Base-by-base conservation (phyloP, 2,329 filamentous ascomycete species). In the Thelonectria rubi region DNA sequence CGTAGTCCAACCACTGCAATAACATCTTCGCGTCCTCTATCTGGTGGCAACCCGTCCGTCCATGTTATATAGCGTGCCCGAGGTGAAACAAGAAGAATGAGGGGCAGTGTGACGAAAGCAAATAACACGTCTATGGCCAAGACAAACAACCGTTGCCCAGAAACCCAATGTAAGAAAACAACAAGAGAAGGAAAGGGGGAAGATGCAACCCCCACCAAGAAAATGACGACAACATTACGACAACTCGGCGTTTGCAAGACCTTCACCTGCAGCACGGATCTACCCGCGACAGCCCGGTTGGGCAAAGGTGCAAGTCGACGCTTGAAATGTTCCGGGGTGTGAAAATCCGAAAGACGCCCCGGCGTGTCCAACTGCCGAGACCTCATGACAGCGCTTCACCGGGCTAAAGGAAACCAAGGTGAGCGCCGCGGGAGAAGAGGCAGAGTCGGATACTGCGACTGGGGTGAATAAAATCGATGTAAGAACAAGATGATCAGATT, bases 211-310 rank as follows among this genome's bases (percentile, higher is more conserved):
- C 51, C 48, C 43, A 45, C 48, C 50, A 24, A 39, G 20, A 45
- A 49, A 43, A 60, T 66, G 66, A 65, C 59, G 56, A 51, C 32
- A 65, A 30, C 46, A 65, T 67, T 60, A 68, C 65, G 59, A 62
- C 57, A 62, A 54, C 45, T 60, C 43, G 42, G 62, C 48, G 24
- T 9, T 21, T 47, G 45, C 45, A 47, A 47, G 45, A 47, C 21
- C 42, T 14, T 30, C n/a, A n/a, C 63, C 53, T 48, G 60, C 62
- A 65, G 45, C 49, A 56, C 69, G 69, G 69, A 71, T 71, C 69
- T 71, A 71, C 67, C 69, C 69, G 69, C 65, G 66, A 62, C 64
- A 58, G 60, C 45, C 39, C 66, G 67, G 65, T 70, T 70, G 62
- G 69, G 54, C 49, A 37, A 47, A 66, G 67, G 58, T 24, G 24